Evolutionary conservation across 768 basidiomycete genomes (phyloP), one percentile per base, ranked within the genome.

Genomic region (Mycena polygramma): DNA sequence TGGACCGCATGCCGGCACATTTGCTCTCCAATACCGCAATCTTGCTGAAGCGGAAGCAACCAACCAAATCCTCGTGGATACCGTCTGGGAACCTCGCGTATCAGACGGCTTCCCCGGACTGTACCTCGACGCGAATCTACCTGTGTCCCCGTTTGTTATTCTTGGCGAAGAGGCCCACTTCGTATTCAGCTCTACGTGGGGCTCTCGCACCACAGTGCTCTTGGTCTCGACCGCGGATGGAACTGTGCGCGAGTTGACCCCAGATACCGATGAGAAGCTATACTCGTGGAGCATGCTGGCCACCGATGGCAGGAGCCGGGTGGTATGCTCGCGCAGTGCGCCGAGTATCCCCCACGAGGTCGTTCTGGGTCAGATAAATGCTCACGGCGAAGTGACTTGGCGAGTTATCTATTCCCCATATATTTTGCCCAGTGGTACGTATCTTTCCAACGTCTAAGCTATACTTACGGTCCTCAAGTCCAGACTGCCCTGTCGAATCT

Each of bases 1-100:
- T 0, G 91, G 91, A 6, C 81, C 91, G 0, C 92, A 94, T 65
- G 82, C 85, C 13, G 87, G 88, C 0, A 88, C 89, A 8, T 82
- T 87, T 0, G 78, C 84, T 1, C 78, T 94, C 0, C 85, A 90
- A 71, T 68, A 81, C 0, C 77, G 87, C 66, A 78, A 89, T 64
- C 73, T 77, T 9, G 69, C 77, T 3, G 43, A 73, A 20, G 75
- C 76, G 2, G 58, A 61, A 13, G 17, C 17, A 1, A 51, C 61
- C 6, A 69, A 74, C 30, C 68, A 66, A 58, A 41, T 80, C 17
- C 76, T 90, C 3, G 82, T 90, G 1, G 84, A 84, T 11, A 73
- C 80, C 2, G 82, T 88, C 4, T 77, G 81, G 53, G 83, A 85
- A 35, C 81, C 85, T 0, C 72, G 74, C 4, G 45, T 70, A 4